Base-by-base conservation (phyloP, 2,329 filamentous ascomycete genomes). In the Claviceps cyperi region DNA sequence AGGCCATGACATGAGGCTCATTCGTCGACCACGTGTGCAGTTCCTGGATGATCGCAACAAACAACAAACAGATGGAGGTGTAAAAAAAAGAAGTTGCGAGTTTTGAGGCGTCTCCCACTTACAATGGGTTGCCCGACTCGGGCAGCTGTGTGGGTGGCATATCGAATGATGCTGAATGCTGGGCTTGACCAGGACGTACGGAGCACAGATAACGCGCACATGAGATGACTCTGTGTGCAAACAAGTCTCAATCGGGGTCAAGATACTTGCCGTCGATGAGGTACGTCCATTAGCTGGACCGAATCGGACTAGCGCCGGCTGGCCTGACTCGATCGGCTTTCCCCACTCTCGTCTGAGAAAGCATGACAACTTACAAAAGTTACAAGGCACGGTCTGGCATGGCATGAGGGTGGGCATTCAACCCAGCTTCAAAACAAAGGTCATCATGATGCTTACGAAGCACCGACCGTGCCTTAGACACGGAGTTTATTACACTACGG, bases 51-150 rank as follows among this genome's bases (percentile, higher is more conserved):
- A 40, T 17, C 21, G 21, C 32, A 40, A 32, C 19, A 32, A 19
- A 9, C 28, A 4, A 32, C 3, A 8, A 8, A 28, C 6, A 2
- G 24, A 32, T 32, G 28, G 28, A 4, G 28, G 11, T 32, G 28
- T n/a, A n/a, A n/a, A n/a, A n/a, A n/a, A 9, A 32, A 7, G 24
- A 40, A 19, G 35, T 17, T 32, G 19, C 19, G 19, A 21, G 2
- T 11, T 6, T 24, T 2, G 8, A 36, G 13, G 46, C 46, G 15
- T 17, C 37, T 6, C 38, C 21, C 19, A 67, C 70, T 60, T 64
- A 73, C 70, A 73, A 62, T 41, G 70, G 70, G 52, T 73, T 73
- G 38, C 70, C 70, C 35, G 69, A 72, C 52, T 66, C 67, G 48
- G 70, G 70, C 28, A 73, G 64, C 55, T 70, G 59, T 13, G 70